phyloP scores from a whole-genome alignment of 345 rosid genomes.

The Tarenaya hassleriana region DNA sequence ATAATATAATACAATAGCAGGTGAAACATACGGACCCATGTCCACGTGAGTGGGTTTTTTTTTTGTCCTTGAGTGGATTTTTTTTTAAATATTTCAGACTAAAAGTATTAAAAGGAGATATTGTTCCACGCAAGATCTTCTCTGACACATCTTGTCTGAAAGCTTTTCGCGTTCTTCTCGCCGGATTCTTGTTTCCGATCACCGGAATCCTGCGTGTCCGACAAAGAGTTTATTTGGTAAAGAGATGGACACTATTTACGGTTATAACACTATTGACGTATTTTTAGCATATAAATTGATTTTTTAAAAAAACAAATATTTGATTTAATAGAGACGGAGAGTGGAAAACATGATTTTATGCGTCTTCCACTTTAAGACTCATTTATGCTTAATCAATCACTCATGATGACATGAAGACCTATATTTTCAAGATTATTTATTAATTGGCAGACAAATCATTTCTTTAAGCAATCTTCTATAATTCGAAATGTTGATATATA shows the following conservation, averaged over 20 bases:
- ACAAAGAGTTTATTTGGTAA: slow-evolving; percentile 4
- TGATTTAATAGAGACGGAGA: not conserved
- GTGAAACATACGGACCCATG: slow-evolving; percentile 32
- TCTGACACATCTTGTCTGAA: slow-evolving; percentile 14
- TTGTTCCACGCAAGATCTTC: slow-evolving; percentile 24
- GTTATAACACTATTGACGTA: too few species aligned
- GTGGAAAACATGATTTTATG: slow-evolving; percentile 10
- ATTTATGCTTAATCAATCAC: not conserved
- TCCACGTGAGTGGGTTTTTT: slow-evolving; percentile 22
- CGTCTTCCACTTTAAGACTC: slow-evolving; percentile 3
- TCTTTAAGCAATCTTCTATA: too few species aligned
- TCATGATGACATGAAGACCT: not conserved
- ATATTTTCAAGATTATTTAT: too few species aligned
- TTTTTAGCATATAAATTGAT: too few species aligned
- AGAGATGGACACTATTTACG: too few species aligned
- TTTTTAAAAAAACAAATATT: too few species aligned
- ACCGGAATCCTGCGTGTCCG: slow-evolving; percentile 12
- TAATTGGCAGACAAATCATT: too few species aligned
- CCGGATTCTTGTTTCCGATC: slow-evolving; percentile 12
- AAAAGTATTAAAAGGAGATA: slow-evolving; percentile 10
- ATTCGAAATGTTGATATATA: too few species aligned
- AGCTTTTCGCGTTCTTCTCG: slow-evolving; percentile 3
- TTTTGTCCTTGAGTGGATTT: slow-evolving; percentile 11
- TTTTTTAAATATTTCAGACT: slow-evolving; percentile 14
- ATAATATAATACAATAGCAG: slow-evolving; percentile 1